phyloP scores from a whole-genome alignment of 371 early-diverging fungal genomes.

The Rhizopus microsporus region DNA sequence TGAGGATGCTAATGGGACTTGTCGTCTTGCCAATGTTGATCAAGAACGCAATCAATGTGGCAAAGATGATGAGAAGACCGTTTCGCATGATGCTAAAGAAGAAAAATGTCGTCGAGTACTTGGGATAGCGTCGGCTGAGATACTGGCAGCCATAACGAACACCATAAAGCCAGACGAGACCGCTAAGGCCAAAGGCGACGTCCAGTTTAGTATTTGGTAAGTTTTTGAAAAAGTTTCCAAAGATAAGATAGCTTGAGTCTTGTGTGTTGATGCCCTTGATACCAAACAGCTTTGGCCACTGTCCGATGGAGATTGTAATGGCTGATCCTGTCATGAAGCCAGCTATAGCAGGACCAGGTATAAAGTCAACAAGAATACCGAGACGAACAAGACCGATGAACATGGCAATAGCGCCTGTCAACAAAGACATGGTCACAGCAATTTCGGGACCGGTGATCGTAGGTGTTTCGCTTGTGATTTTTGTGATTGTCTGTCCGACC shows the following conservation, averaged over 20 bases:
- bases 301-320: constrained; percentile 76
- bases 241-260: constrained; percentile 55
- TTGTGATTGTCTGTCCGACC: constrained; percentile 67
- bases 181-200: constrained; percentile 53
- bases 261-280: constrained; percentile 65
- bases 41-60: constrained; percentile 46
- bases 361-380: constrained; percentile 89
- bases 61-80: constrained; percentile 48
- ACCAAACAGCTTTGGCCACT: constrained; percentile 77
- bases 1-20: constrained; percentile 63
- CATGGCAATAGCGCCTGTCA: constrained; percentile 65
- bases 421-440: constrained; percentile 59
- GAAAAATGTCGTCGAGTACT: constrained; percentile 41
- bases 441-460: constrained; percentile 47
- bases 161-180: constrained; percentile 52
- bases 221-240: constrained; percentile 55
- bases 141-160: constrained; percentile 44
- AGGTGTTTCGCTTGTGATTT: constrained; percentile 34
- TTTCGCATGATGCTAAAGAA: constrained; percentile 58
- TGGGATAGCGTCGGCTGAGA: constrained; percentile 44
- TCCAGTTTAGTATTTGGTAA: constrained; percentile 54
- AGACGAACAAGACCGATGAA: constrained; percentile 77
- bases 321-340: constrained; percentile 84
- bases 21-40: constrained; percentile 43
- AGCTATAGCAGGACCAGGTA: constrained; percentile 72